Evolutionary conservation across 768 basidiomycete genomes (phyloP), one percentile per base, ranked within the genome.

Genomic region (Coprinopsis cinerea): DNA sequence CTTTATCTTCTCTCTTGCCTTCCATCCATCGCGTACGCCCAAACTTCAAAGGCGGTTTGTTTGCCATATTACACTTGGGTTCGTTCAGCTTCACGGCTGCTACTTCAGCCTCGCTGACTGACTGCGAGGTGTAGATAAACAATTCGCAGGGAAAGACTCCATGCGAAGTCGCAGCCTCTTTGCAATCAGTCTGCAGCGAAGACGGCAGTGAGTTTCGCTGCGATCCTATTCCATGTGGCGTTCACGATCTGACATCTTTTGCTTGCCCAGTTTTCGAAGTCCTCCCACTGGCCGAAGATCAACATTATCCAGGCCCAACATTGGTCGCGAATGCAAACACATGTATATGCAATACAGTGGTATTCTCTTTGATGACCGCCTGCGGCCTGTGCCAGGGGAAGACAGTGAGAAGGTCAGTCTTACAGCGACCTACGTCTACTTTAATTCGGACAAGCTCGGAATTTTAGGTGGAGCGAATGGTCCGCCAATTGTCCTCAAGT

Each of bases 341-440:
- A 3, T 82, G 82, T 53, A 69, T 74, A 55, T 83, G 82, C 56
- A 82, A 69, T 57, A 73, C 78, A 5, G 74, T 81, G 24, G 71
- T 72, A 3, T 83, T 82, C 54, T 76, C 72, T 11, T 52, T 78
- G 22, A 67, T 82, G 54, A 76, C 73, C 49, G 81, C 82, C 11
- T 83, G 82, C 61, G 78, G 71, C 20, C 59, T 70, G 28, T 83
- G 82, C 58, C 82, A 83, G 58, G 71, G 70, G 27, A 61, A 65
- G 24, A 65, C 63, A 1, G 69, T 65, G 53, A 51, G 73, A 22
- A 52, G 56, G 58, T 60, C 41, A 17, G 56, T 44, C 24, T 18
- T n/a, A 11, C 13, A 18, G 22, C 22, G 43, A 49, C 24, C 18
- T 47, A 23, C 15, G 14, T 23, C 30, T 13, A 30, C 26, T 34